Evolutionary conservation across 2,329 filamentous ascomycete species (phyloP).

Genomic region (Microsporum canis): DNA sequence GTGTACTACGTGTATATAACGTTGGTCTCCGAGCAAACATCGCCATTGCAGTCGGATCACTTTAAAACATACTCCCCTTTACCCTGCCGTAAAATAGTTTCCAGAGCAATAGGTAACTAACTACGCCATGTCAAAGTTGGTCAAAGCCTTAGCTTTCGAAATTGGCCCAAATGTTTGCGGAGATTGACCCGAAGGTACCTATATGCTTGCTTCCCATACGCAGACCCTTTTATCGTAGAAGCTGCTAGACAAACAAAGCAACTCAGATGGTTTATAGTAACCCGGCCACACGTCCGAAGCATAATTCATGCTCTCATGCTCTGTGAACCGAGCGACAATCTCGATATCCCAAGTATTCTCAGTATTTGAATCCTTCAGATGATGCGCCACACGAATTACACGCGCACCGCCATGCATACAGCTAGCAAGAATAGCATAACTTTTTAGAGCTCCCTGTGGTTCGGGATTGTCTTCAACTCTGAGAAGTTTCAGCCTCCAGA

Average conservation of each 20-base stretch:
- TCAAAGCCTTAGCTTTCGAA: too few relatives aligned
- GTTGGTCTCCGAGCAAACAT: too few relatives aligned
- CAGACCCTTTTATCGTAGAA: slow-evolving; percentile 44
- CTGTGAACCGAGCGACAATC: slow-evolving; percentile 61
- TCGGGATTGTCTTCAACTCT: neutral
- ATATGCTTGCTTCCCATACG: slow-evolving; percentile 32
- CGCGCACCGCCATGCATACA: slow-evolving; percentile 86
- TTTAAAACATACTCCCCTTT: too few relatives aligned
- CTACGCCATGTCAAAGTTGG: too few relatives aligned
- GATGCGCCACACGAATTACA: slow-evolving; percentile 42
- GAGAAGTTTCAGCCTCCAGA: slow-evolving; percentile 67
- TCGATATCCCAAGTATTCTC: slow-evolving; percentile 47
- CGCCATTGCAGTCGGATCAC: too few relatives aligned
- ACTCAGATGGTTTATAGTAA: slow-evolving; percentile 9
- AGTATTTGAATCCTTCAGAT: slow-evolving; percentile 26
- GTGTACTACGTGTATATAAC: too few relatives aligned
- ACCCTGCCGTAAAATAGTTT: too few relatives aligned
- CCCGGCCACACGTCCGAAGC: slow-evolving; percentile 52
- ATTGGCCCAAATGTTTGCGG: too few relatives aligned
- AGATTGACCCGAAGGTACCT: neutral
- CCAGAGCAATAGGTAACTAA: too few relatives aligned
- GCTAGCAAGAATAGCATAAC: slow-evolving; percentile 58
- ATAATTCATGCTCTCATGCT: slow-evolving; percentile 93
- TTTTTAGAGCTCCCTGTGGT: slow-evolving; percentile 10
- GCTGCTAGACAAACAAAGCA: slow-evolving; percentile 38